Evolutionary conservation across 164 flowering plant species (phyloP).

Genomic region (Umbellularia californica): DNA sequence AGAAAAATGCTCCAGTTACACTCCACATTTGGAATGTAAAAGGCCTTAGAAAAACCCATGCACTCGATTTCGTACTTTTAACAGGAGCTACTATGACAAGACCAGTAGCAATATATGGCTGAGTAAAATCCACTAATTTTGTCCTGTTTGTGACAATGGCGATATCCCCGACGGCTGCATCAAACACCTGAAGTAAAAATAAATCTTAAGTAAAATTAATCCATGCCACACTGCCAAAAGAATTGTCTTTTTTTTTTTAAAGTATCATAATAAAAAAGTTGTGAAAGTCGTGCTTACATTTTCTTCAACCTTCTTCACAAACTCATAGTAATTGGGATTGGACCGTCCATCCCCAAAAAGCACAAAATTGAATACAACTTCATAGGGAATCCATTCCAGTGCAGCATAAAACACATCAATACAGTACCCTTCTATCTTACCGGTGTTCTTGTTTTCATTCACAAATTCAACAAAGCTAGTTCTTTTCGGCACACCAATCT

Average conservation of each 20-base stretch:
- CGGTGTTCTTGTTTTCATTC: constrained; percentile 21
- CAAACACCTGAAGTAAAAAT: constrained; percentile 42
- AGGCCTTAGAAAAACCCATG: constrained; percentile 82
- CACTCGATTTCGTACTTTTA: constrained; percentile 35
- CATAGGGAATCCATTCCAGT: constrained; percentile 47
- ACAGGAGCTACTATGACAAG: constrained; percentile 69
- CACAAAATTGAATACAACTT: constrained; percentile 43
- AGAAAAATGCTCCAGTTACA: constrained; percentile 52
- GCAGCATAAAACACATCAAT: constrained; percentile 72
- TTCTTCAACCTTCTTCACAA: constrained; percentile 46
- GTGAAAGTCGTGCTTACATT: constrained; percentile 37
- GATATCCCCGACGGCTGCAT: constrained; percentile 83
- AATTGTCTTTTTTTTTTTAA: not conserved
- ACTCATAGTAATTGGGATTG: constrained; percentile 57
- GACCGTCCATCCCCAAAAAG: constrained; percentile 57
- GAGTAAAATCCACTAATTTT: constrained; percentile 67
- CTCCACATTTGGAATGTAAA: constrained; percentile 74
- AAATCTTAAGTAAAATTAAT: not conserved
- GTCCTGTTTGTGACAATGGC: constrained; percentile 67
- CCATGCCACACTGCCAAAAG: not conserved
- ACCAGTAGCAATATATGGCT: constrained; percentile 66
- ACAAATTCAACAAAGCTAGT: constrained; percentile 57
- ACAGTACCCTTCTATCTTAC: constrained; percentile 50
- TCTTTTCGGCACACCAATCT: constrained; percentile 60
- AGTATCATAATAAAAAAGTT: not conserved